Conservation (phyloP, 164 flowering plant genomes). For the Litsea cubeba region DNA sequence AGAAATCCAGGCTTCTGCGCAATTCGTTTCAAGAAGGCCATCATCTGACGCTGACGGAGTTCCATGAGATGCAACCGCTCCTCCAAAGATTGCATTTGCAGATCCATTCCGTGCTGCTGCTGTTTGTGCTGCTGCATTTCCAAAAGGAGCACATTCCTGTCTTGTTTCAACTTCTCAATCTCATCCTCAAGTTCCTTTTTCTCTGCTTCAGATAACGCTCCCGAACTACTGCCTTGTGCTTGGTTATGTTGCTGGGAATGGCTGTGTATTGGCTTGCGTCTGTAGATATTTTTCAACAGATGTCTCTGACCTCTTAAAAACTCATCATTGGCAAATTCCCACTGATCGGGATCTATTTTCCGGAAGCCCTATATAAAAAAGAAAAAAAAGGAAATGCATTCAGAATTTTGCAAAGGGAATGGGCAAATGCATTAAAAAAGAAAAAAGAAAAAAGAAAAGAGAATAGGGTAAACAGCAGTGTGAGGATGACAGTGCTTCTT, state of each 20-base stretch:
- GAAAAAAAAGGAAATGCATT: not conserved
- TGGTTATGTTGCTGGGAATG: slow-evolving; percentile 41
- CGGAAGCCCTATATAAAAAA: slow-evolving; percentile 55
- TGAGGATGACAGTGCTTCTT: not conserved
- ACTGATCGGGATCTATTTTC: slow-evolving; percentile 80
- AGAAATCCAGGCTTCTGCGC: slow-evolving; percentile 41
- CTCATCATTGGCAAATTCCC: slow-evolving; percentile 89
- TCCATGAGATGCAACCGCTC: slow-evolving; percentile 40
- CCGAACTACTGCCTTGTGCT: slow-evolving; percentile 21
- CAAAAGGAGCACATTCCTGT: slow-evolving; percentile 35
- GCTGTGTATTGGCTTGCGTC: slow-evolving; percentile 82
- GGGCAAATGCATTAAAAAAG: not conserved
- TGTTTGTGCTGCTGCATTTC: slow-evolving; percentile 40
- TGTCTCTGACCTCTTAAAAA: slow-evolving; percentile 63
- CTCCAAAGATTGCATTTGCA: slow-evolving; percentile 28
- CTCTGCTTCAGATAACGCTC: slow-evolving; percentile 39
- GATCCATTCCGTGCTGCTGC: slow-evolving; percentile 39
- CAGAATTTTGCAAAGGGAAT: not conserved
- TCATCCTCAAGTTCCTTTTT: slow-evolving; percentile 49
- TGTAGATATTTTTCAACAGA: slow-evolving; percentile 64
- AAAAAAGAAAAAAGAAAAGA: too few species aligned
- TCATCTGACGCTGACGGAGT: slow-evolving; percentile 39
- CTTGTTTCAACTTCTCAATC: slow-evolving; percentile 53
- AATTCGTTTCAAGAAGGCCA: slow-evolving; percentile 30
- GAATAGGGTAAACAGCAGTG: not conserved